These are phyloP conservation scores for Sporothrix dimorphospora DNA, from an alignment of 2,329 filamentous ascomycete species.

Conservation along the genomic window DNA sequence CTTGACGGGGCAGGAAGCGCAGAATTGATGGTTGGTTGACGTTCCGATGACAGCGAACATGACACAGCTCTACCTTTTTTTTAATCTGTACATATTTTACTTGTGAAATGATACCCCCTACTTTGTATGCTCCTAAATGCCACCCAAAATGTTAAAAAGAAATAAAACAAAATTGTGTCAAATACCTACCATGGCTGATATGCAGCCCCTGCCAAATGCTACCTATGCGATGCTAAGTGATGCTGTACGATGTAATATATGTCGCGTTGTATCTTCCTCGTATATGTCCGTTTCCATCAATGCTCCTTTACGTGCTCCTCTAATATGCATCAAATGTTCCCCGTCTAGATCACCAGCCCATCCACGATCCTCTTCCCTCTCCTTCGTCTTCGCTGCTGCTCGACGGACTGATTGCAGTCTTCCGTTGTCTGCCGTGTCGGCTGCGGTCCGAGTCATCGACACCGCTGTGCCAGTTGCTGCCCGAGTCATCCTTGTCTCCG, in stretches of 20 bases:
- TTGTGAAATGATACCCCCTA: constrained; percentile 19
- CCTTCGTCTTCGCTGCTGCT: constrained; percentile 16
- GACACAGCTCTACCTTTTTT: neutral
- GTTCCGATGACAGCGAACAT: neutral
- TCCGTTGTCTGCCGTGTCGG: neutral
- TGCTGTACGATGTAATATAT: neutral
- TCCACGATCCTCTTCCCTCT: constrained; percentile 14
- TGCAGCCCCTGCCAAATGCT: neutral
- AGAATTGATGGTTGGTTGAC: neutral
- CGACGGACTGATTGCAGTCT: neutral
- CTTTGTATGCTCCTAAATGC: neutral
- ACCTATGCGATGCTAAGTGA: neutral
- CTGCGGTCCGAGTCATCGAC: constrained; percentile 1
- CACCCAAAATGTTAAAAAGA: no score
- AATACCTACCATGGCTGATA: neutral
- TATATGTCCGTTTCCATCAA: neutral
- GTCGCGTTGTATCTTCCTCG: neutral
- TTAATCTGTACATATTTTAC: neutral
- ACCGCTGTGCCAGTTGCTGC: constrained; percentile 19
- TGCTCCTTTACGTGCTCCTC: no score
- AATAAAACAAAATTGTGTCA: neutral
- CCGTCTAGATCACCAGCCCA: constrained; percentile 18
- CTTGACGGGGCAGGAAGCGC: constrained; percentile 26
- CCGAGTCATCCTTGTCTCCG: neutral
- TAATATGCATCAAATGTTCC: neutral